Evolutionary conservation across 768 basidiomycete species (phyloP), one percentile per base, ranked within the genome.

Genomic region (Mycena leptocephala): DNA sequence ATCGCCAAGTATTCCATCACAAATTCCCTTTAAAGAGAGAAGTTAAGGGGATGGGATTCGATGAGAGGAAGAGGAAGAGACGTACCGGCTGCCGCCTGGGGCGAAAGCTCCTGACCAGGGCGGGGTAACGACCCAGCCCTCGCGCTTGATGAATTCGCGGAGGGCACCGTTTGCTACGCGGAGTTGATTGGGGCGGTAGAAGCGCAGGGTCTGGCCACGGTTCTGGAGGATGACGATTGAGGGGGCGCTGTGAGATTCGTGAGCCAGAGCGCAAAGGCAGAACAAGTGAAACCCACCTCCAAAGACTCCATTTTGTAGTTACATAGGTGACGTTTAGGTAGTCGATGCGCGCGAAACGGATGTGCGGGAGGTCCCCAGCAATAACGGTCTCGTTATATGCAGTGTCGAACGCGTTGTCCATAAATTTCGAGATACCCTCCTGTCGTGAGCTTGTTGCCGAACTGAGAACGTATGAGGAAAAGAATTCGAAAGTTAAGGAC

Each of bases 321-420:
- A 97, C 84, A 67, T 88, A 85, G 5, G 95, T 96, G 76, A 97
- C 96, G 76, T 94, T 93, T 77, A 96, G 85, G 83, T 97, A 98
- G 86, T 97, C 96, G 72, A 98, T 92, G 75, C 97, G 92, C 64
- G 92, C 97, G 90, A 94, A 97, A 72, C 91, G 92, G 71, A 97
- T 90, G 80, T 95, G 83, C 4, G 92, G 92, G 22, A 95, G 84
- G 81, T 94, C 95, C 13, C 88, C 89, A 26, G 88, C 89, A 18
- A 90, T 81, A 39, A 90, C 67, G 7, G 93, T 90, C 76, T 90
- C 85, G 82, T 96, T 95, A 82, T 88, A 95, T 3, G 96, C 90
- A 14, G 89, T 87, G 80, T 96, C 96, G 80, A 96, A 97, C 33
- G 92, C 86, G 37, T 92, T 82, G 83, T 97, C 95, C 55, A 95